Conservation (phyloP, 139 green algal genomes). For the Deuterostichococcus epilithicus region DNA sequence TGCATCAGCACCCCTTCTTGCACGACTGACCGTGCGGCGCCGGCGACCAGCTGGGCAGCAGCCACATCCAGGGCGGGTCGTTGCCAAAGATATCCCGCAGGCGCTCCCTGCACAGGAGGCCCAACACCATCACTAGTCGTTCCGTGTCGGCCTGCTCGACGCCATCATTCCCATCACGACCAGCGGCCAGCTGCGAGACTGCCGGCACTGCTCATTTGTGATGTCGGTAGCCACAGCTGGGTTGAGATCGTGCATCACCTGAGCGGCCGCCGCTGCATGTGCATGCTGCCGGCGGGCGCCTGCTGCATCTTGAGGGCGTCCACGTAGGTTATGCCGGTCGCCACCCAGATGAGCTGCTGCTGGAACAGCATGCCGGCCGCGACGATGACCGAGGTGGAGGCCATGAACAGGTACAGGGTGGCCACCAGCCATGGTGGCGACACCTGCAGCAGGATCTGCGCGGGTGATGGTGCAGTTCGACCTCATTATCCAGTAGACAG, state of each 20-base stretch:
- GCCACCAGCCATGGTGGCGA: background rate
- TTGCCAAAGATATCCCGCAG: background rate
- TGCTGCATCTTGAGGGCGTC: background rate
- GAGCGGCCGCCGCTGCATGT: background rate
- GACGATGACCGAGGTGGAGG: background rate
- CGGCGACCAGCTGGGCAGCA: background rate
- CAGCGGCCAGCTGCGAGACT: too few relatives aligned
- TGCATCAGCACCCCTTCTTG: background rate
- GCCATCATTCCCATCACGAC: too few relatives aligned
- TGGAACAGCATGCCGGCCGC: background rate
- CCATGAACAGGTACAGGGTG: background rate
- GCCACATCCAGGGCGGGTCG: background rate
- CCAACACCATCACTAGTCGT: background rate
- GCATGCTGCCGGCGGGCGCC: background rate
- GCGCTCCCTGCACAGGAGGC: background rate
- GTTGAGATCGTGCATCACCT: background rate
- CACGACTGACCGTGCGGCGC: background rate
- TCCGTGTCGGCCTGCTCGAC: too few relatives aligned
- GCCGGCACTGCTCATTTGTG: too few relatives aligned
- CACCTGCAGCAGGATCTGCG: too few relatives aligned
- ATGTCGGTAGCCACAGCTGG: too few relatives aligned
- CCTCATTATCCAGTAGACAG: too few relatives aligned
- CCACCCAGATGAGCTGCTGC: background rate
- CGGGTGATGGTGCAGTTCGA: background rate
- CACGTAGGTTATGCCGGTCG: background rate